Evolutionary conservation across 192 early-diverging fungal species (phyloP).

Genomic region (Backusella mclennaniae): DNA sequence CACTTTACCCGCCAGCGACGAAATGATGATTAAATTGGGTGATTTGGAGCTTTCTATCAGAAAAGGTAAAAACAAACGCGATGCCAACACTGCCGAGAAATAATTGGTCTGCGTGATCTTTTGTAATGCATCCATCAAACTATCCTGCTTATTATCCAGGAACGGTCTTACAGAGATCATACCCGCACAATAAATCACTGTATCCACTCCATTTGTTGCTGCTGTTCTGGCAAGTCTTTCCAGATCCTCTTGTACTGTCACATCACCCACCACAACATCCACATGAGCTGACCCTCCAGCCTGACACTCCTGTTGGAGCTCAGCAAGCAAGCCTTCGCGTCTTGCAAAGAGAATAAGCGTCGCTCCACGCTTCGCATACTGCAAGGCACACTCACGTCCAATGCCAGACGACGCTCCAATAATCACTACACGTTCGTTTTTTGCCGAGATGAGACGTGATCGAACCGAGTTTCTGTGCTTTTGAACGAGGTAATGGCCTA

Average conservation of each 20-base stretch:
- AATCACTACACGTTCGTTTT: constrained; percentile 57
- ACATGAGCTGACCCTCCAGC: constrained; percentile 22
- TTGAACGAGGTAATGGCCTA: background rate
- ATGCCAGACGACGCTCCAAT: constrained; percentile 82
- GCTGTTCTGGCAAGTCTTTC: constrained; percentile 27
- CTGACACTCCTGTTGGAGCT: constrained; percentile 46
- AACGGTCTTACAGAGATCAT: constrained; percentile 72
- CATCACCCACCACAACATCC: constrained; percentile 52
- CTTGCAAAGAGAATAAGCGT: constrained; percentile 65
- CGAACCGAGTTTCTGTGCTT: background rate
- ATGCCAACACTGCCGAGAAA: constrained; percentile 50
- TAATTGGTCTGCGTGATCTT: constrained; percentile 60
- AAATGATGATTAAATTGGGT: constrained; percentile 67
- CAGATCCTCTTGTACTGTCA: constrained; percentile 54
- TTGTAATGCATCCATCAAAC: constrained; percentile 33
- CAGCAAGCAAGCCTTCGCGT: constrained; percentile 47
- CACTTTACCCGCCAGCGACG: constrained; percentile 70
- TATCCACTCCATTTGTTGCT: constrained; percentile 53
- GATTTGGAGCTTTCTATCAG: constrained; percentile 42
- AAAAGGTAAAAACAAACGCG: constrained; percentile 54
- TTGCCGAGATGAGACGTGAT: constrained; percentile 8
- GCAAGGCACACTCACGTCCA: constrained; percentile 61
- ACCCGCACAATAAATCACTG: constrained; percentile 76
- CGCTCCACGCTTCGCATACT: constrained; percentile 64
- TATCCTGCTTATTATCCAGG: constrained; percentile 33